phyloP scores from a whole-genome alignment of 805 yeast species.

The Pichia sporocuriosa region DNA sequence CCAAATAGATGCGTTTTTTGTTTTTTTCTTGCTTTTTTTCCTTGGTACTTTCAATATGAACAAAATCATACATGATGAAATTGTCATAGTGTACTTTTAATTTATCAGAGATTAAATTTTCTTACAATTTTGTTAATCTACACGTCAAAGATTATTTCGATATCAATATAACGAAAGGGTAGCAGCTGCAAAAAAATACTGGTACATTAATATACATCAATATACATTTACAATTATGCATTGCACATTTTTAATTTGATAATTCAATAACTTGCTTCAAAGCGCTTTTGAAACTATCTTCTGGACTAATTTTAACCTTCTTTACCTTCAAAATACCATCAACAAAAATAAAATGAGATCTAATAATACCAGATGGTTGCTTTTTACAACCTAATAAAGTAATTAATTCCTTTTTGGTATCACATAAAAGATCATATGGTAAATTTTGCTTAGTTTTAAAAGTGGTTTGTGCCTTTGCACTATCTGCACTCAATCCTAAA shows the following conservation, averaged over 20 bases:
- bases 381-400: conserved; percentile 79
- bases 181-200: too few relatives aligned
- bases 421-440: conserved; percentile 69
- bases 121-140: too few relatives aligned
- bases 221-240: too few relatives aligned
- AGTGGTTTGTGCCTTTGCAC: conserved; percentile 67
- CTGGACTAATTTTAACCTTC: conserved; percentile 52
- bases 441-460: conserved; percentile 69
- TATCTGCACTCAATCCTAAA: conserved; percentile 78
- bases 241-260: neutral
- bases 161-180: too few relatives aligned
- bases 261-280: conserved; percentile 47
- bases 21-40: too few relatives aligned
- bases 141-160: too few relatives aligned
- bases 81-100: too few relatives aligned
- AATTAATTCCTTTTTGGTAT: conserved; percentile 64
- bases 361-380: conserved; percentile 60
- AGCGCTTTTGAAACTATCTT: conserved; percentile 53
- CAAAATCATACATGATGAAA: too few relatives aligned
- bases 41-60: too few relatives aligned
- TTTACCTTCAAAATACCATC: conserved; percentile 61
- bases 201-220: too few relatives aligned
- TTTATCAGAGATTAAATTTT: too few relatives aligned
- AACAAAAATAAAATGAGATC: conserved; percentile 89
- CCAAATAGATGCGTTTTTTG: too few relatives aligned